Evolutionary conservation across 305 asterid species (phyloP).

Genomic region (Fraxinus xanthoxyloides): DNA sequence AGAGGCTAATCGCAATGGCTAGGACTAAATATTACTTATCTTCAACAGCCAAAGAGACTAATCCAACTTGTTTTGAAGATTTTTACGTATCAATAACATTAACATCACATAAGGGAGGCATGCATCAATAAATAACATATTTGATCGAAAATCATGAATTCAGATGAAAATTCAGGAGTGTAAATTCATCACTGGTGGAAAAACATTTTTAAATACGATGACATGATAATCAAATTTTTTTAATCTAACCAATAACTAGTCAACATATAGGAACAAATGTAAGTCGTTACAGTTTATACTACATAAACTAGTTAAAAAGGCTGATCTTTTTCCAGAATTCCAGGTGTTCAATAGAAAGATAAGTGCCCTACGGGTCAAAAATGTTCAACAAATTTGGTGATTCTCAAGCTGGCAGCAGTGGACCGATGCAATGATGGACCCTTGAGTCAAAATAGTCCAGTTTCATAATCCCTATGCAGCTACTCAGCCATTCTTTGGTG

Average conservation of each 20-base stretch:
- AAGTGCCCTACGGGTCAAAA: background rate
- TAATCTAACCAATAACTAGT: background rate
- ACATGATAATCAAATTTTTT: background rate
- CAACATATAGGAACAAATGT: background rate
- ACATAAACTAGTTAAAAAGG: background rate
- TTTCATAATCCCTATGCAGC: background rate
- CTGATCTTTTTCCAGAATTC: background rate
- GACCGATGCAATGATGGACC: background rate
- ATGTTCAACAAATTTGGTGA: background rate
- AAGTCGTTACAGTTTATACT: background rate
- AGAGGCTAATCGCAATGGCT: background rate
- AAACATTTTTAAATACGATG: background rate
- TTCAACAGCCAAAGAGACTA: background rate
- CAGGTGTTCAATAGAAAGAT: background rate
- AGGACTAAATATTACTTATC: background rate
- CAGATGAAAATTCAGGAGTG: background rate
- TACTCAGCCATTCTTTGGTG: background rate
- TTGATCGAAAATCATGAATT: background rate
- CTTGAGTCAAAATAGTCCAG: background rate
- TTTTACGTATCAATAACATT: background rate
- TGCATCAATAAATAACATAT: background rate
- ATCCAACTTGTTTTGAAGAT: background rate
- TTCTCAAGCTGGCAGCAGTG: background rate
- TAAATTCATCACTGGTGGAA: background rate
- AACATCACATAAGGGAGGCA: background rate